Percentiles rank a stretch among this genome's conserved stretches.
Conservation (phyloP, 192 early-diverging fungal species). For the Chytriomyces sp. region DNA sequence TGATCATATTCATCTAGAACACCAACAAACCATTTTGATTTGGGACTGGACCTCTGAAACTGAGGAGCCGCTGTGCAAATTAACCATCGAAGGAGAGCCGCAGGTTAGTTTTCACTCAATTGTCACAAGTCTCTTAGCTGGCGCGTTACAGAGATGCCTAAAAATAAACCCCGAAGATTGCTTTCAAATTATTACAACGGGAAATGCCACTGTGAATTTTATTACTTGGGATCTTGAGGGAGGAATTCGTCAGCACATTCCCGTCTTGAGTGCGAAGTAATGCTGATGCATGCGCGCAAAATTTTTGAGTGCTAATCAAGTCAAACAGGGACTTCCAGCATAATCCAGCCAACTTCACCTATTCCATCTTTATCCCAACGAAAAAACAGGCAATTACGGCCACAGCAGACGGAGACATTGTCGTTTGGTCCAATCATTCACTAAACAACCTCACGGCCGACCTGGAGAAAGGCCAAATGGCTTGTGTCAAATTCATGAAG, state of each 20-base stretch:
- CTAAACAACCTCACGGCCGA: conserved; percentile 52
- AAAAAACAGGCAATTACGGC: conserved; percentile 49
- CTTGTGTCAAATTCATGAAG: conserved; percentile 57
- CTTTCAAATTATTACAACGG: conserved; percentile 52
- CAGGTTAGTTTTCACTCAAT: conserved; percentile 43
- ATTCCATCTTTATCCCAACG: conserved; percentile 49
- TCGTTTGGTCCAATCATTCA: conserved; percentile 51
- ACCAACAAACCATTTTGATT: conserved; percentile 46
- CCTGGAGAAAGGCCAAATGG: conserved; percentile 50
- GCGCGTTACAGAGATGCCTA: conserved; percentile 35
- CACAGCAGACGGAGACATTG: conserved; percentile 53
- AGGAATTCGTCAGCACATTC: conserved; percentile 45
- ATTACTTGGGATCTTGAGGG: conserved; percentile 41
- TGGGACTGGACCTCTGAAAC: conserved; percentile 60
- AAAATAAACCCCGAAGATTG: conserved; percentile 52
- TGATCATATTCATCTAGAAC: conserved; percentile 28
- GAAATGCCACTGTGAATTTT: conserved; percentile 46
- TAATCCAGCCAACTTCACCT: conserved; percentile 42
- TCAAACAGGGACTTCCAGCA: conserved; percentile 53
- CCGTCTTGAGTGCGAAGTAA: conserved; percentile 52
- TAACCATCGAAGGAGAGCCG: conserved; percentile 42
- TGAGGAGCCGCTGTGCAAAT: conserved; percentile 38
- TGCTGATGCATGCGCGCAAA: neutral
- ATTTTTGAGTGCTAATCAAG: neutral
- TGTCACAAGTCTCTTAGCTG: neutral